These are phyloP conservation scores for Chalciporus piperatus DNA, from an alignment of 768 basidiomycete genomes.

Conservation along the genomic window DNA sequence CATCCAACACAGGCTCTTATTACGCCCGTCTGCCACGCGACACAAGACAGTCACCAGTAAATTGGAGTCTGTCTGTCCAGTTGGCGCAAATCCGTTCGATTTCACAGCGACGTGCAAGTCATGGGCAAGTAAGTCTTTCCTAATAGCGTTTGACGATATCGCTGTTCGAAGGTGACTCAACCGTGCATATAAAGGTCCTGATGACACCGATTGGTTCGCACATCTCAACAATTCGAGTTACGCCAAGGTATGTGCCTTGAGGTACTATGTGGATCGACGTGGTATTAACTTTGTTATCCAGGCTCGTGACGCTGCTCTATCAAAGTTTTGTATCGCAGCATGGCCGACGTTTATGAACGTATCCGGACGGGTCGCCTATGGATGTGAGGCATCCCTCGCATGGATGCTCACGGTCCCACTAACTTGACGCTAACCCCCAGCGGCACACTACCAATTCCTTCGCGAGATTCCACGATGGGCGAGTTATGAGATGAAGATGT, in stretches of 20 bases:
- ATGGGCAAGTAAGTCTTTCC: constrained; percentile 16
- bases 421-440: not conserved
- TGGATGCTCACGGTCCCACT: too few species aligned
- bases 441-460: constrained; percentile 16
- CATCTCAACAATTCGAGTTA: constrained; percentile 16
- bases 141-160: not conserved
- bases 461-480: constrained; percentile 15
- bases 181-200: constrained; percentile 10
- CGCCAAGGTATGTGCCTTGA: constrained; percentile 5
- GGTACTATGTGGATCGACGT: not conserved
- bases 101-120: constrained; percentile 2
- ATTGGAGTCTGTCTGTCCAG: constrained; percentile 14
- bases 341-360: constrained; percentile 13
- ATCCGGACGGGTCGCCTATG: constrained; percentile 3
- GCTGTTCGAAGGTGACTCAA: constrained; percentile 1
- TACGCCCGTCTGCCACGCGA: constrained; percentile 8
- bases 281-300: not conserved
- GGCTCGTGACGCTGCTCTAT: constrained; percentile 16
- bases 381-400: not conserved
- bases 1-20: constrained; percentile 2
- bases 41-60: constrained; percentile 8
- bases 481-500: constrained; percentile 13
- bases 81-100: constrained; percentile 16
- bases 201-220: constrained; percentile 18
- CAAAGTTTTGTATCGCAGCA: constrained; percentile 4